Base-by-base conservation (phyloP, 495 filamentous ascomycete genomes). In the Podospora bellae-mahoneyi region DNA sequence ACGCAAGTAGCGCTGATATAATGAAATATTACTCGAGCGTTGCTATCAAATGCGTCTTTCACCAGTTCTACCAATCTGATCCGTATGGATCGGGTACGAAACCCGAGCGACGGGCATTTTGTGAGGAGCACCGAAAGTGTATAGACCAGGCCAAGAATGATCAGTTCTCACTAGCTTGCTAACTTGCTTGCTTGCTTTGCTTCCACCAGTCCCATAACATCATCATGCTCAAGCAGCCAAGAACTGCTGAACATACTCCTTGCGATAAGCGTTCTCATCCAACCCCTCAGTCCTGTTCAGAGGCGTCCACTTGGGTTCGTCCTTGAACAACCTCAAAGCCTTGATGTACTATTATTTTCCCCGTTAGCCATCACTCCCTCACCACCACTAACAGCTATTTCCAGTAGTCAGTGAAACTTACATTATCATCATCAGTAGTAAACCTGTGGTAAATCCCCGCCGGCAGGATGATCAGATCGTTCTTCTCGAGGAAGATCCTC, bases 361-460 rank as follows among this genome's bases (percentile, higher is more conserved):
- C 9, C 4, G 18, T 26, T 23, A 61, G 23, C 23, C 23, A 23
- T 23, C 23, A 23, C 23, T 23, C 23, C 23, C 23, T 23, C 23
- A 23, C 23, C 23, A 23, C 23, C 23, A 23, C 23, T 1, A 23
- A 23, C 23, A 1, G 23, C 23, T 1, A 23, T 23, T 23, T 23
- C 23, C 23, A 23, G 1, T 23, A 23, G 23, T 1, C 23, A 23
- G 23, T 23, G n/a, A 20, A 54, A 87, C 92, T 75, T 80, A 98
- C 94, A 75, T 99, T 94, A 68, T 89, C 85, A 74, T 84, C 86
- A 83, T 97, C 92, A 2, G 94, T 99, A 4, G 95, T 97, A 77
- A 99, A 99, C 5, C 95, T 88, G 80, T 99, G 95, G 77, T 96
- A 99, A 65, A 98, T 97, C 7, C 95, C 95, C n/a, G 94, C 90